A percentile compares a stretch with the other conserved stretches of the same genome.
These are phyloP conservation scores for Boletus fagicola DNA, from an alignment of 768 basidiomycete species.

Conservation along the genomic window DNA sequence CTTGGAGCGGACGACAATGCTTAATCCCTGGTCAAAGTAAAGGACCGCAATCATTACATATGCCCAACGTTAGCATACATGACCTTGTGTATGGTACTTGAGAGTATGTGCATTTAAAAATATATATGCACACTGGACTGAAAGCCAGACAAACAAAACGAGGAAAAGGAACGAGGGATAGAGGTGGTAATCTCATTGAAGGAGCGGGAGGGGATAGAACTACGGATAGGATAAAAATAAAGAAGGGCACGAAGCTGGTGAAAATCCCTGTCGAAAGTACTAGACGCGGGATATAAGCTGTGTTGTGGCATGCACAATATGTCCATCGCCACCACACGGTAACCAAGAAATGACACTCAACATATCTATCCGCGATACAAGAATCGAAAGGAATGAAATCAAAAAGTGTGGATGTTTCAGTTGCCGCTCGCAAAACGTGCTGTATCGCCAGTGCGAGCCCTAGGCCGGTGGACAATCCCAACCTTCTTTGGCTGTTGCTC, in stretches of 20 bases:
- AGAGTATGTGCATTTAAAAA: slow-evolving; percentile 18
- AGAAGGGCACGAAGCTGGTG: not conserved
- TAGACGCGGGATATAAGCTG: slow-evolving; percentile 14
- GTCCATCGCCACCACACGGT: slow-evolving; percentile 9
- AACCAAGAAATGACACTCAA: slow-evolving; percentile 15
- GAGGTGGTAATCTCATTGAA: slow-evolving; percentile 15
- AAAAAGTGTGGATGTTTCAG: slow-evolving; percentile 19
- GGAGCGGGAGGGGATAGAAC: slow-evolving; percentile 23
- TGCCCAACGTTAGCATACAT: slow-evolving; percentile 14
- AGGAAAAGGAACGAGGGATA: slow-evolving; percentile 5
- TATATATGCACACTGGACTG: slow-evolving; percentile 28
- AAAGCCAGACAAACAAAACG: slow-evolving; percentile 29
- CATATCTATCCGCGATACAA: slow-evolving; percentile 18
- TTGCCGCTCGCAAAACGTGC: slow-evolving; percentile 56
- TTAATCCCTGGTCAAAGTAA: not conserved
- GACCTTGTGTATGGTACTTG: slow-evolving; percentile 16
- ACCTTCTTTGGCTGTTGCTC: slow-evolving; percentile 25
- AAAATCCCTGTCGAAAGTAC: slow-evolving; percentile 5
- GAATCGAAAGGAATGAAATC: slow-evolving; percentile 8
- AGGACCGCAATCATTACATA: slow-evolving; percentile 14
- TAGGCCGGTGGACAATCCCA: slow-evolving; percentile 59
- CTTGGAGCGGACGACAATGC: slow-evolving; percentile 74
- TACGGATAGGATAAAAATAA: slow-evolving; percentile 29
- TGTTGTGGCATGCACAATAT: slow-evolving; percentile 12
- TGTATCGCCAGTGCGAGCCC: slow-evolving; percentile 64